A percentile compares a stretch with the other conserved stretches of the same genome.
Evolutionary conservation across 2,329 filamentous ascomycete genomes (phyloP).

Genomic region (Escovopsis sp.): DNA sequence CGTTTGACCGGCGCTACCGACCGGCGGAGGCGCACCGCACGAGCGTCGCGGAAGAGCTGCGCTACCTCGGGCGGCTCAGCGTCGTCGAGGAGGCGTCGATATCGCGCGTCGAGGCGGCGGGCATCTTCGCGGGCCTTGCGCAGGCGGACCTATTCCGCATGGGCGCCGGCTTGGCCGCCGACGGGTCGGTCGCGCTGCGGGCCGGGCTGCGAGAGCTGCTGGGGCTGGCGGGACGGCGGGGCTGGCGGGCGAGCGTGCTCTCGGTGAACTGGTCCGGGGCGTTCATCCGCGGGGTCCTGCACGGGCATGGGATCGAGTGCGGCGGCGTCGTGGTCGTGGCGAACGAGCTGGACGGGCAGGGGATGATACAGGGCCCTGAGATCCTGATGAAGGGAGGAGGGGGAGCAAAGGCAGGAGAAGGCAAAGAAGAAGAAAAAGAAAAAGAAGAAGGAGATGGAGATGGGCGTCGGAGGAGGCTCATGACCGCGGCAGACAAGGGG

Average conservation of each 20-base stretch:
- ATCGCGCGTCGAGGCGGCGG: slow-evolving; percentile 25
- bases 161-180: slow-evolving; percentile 15
- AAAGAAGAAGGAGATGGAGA: too few relatives aligned
- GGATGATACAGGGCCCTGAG: slow-evolving; percentile 26
- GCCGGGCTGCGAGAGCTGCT: slow-evolving; percentile 26
- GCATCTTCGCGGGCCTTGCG: slow-evolving; percentile 29
- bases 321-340: slow-evolving; percentile 22
- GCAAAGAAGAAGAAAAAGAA: too few relatives aligned
- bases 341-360: slow-evolving; percentile 27
- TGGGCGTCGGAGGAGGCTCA: slow-evolving; percentile 7
- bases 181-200: slow-evolving; percentile 21
- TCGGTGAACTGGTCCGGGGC: slow-evolving; percentile 37
- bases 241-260: slow-evolving; percentile 28
- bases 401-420: too few relatives aligned
- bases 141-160: slow-evolving; percentile 20
- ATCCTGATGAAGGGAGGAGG: too few relatives aligned
- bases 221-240: slow-evolving; percentile 9
- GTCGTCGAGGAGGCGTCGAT: slow-evolving; percentile 33
- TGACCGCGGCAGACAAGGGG: slow-evolving; percentile 31
- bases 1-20: slow-evolving; percentile 21
- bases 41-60: slow-evolving; percentile 23
- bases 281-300: slow-evolving; percentile 32
- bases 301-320: slow-evolving; percentile 21
- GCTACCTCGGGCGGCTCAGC: slow-evolving; percentile 28
- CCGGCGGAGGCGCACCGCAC: slow-evolving; percentile 19